phyloP scores from a whole-genome alignment of 306 rosid genomes.

The Rubus parviflorus region DNA sequence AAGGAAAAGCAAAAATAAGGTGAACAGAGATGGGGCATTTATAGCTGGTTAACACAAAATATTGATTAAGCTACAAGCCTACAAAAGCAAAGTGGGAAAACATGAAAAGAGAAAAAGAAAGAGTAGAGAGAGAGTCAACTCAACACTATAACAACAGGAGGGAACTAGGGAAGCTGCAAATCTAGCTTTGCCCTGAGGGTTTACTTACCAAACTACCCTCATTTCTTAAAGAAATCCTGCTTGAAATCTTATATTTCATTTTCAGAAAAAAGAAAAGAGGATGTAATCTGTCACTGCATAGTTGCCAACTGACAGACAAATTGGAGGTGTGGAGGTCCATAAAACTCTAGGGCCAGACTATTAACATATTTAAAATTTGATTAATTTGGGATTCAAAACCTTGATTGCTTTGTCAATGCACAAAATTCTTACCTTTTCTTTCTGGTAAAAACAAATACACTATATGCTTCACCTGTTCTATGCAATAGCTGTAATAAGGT shows the following conservation, averaged over 20 bases:
- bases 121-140: constrained; percentile 36
- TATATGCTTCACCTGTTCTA: not conserved
- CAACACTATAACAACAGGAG: constrained; percentile 21
- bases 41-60: constrained; percentile 40
- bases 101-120: constrained; percentile 21
- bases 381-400: not conserved
- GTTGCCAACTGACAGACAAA: constrained; percentile 11
- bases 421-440: not conserved
- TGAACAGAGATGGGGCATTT: constrained; percentile 44
- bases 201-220: constrained; percentile 43
- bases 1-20: constrained; percentile 55
- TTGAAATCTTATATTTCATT: constrained; percentile 7
- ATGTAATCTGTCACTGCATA: constrained; percentile 22
- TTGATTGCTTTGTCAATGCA: constrained; percentile 5
- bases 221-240: constrained; percentile 17
- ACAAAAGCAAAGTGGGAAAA: constrained; percentile 27
- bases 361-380: not conserved
- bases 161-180: constrained; percentile 43
- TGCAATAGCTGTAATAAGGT: no score
- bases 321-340: constrained; percentile 24
- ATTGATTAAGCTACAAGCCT: constrained; percentile 31
- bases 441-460: constrained; percentile 7
- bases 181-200: constrained; percentile 38
- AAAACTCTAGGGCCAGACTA: not conserved
- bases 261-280: not conserved